A percentile compares a stretch with the other conserved stretches of the same genome.
These are phyloP conservation scores for Kwoniella dejecticola DNA, from an alignment of 768 basidiomycete species.

Conservation along the genomic window DNA sequence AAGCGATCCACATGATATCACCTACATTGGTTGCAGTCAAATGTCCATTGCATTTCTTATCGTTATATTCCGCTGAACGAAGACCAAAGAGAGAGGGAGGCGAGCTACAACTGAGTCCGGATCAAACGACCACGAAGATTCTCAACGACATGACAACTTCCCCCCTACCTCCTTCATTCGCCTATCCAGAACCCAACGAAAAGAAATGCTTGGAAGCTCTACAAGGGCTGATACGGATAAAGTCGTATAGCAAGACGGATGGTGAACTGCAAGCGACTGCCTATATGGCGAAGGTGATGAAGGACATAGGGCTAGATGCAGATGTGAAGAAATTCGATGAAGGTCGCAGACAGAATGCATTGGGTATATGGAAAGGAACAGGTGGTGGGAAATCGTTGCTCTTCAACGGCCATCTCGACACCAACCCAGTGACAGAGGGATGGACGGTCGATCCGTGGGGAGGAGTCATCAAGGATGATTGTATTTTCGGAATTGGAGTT, in stretches of 20 bases:
- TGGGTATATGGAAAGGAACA: slow-evolving; percentile 24
- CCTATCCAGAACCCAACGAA: slow-evolving; percentile 15
- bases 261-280: slow-evolving; percentile 20
- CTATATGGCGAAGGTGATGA: slow-evolving; percentile 20
- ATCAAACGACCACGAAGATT: too few relatives aligned
- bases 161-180: too few relatives aligned
- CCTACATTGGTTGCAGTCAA: too few relatives aligned
- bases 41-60: too few relatives aligned
- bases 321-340: slow-evolving; percentile 11
- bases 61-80: too few relatives aligned
- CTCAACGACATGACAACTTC: too few relatives aligned
- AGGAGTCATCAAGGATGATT: slow-evolving; percentile 19
- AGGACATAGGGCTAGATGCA: slow-evolving; percentile 17
- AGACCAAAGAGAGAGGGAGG: too few relatives aligned
- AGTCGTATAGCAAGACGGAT: slow-evolving; percentile 24
- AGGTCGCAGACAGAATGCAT: slow-evolving; percentile 21
- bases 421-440: slow-evolving; percentile 24
- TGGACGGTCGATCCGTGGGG: slow-evolving; percentile 27
- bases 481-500: slow-evolving; percentile 28
- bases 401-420: slow-evolving; percentile 29
- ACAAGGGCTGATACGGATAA: slow-evolving; percentile 16
- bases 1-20: too few relatives aligned
- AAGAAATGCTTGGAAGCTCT: slow-evolving; percentile 8
- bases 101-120: too few relatives aligned
- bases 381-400: slow-evolving; percentile 18